Conservation (phyloP, 331 rosid species). For the Quercus tomentella region DNA sequence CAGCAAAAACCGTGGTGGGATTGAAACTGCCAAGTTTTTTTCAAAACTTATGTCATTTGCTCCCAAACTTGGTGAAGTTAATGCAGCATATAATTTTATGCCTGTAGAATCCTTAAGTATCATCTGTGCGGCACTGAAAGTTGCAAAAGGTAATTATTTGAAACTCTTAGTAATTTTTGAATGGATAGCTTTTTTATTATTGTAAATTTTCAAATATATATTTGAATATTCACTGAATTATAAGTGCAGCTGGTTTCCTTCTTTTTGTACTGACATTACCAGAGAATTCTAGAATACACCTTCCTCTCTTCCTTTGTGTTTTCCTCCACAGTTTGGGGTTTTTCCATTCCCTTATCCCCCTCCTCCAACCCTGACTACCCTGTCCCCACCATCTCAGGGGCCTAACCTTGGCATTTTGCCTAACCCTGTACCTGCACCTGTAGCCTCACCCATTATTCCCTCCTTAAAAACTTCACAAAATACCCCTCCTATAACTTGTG, state of each 20-base stretch:
- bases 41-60: slow-evolving; percentile 53
- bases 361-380: too few relatives aligned
- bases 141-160: slow-evolving; percentile 52
- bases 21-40: slow-evolving; percentile 64
- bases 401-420: too few relatives aligned
- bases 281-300: not conserved
- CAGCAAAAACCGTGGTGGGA: slow-evolving; percentile 86
- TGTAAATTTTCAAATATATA: too few relatives aligned
- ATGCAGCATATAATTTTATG: slow-evolving; percentile 75
- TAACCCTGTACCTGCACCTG: too few relatives aligned
- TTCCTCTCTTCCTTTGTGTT: too few relatives aligned
- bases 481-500: too few relatives aligned
- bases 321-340: too few relatives aligned
- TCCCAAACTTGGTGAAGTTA: slow-evolving; percentile 59
- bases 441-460: too few relatives aligned
- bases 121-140: slow-evolving; percentile 56
- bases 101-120: slow-evolving; percentile 55
- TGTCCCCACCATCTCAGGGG: too few relatives aligned
- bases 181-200: not conserved
- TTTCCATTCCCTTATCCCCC: too few relatives aligned
- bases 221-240: too few relatives aligned
- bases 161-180: not conserved
- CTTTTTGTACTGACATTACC: not conserved
- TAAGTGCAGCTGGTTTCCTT: not conserved
- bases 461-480: too few relatives aligned